Evolutionary conservation across 1,284 basidiomycete species (phyloP).

Genomic region (Hypsizygus ulmarius): DNA sequence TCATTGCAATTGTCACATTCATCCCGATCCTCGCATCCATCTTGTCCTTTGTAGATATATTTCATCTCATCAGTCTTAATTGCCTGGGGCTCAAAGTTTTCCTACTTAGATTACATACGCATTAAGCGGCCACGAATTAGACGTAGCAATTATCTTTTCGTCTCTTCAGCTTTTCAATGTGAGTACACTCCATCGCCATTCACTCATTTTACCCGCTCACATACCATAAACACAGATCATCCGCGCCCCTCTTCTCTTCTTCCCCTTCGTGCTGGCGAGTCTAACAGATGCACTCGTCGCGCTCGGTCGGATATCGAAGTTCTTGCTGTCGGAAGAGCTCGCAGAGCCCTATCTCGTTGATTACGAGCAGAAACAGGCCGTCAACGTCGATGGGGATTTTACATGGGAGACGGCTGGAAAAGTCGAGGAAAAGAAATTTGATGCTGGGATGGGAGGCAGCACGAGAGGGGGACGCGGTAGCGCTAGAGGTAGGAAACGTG

Average conservation of each 20-base stretch:
- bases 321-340: conserved; percentile 67
- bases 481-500: neutral
- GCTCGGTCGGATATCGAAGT: conserved; percentile 53
- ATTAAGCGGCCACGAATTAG: conserved; percentile 60
- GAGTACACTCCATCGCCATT: conserved; percentile 20
- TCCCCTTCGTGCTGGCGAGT: conserved; percentile 52
- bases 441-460: conserved; percentile 24
- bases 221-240: conserved; percentile 43
- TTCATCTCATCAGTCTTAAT: neutral
- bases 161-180: conserved; percentile 77
- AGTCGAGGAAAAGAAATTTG: conserved; percentile 23
- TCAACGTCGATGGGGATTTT: conserved; percentile 65
- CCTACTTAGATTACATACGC: conserved; percentile 61
- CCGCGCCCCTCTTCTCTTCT: conserved; percentile 47
- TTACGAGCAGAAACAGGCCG: conserved; percentile 39
- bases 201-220: neutral
- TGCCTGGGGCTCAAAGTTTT: neutral
- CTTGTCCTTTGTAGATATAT: conserved; percentile 61
- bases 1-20: conserved; percentile 57
- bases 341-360: conserved; percentile 51
- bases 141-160: conserved; percentile 71
- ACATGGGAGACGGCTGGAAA: conserved; percentile 59
- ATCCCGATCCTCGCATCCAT: conserved; percentile 71
- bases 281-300: conserved; percentile 63
- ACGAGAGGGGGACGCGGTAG: conserved; percentile 9